Base-by-base conservation (phyloP, 148 eudicot genomes). In the Polygonum aviculare region DNA sequence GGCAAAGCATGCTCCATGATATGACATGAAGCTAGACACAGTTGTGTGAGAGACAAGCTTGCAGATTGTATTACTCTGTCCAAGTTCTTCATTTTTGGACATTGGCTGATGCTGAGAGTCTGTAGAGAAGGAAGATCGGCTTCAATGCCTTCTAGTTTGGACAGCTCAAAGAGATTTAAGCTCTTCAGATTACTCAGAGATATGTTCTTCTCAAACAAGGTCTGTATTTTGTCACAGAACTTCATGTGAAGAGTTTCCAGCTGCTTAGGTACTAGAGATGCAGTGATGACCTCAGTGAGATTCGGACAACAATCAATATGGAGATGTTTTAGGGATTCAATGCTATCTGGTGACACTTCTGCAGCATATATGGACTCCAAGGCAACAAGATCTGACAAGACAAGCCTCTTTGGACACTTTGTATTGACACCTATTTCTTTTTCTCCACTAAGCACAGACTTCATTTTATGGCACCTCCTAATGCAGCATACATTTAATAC, bases 271-370 rank as follows among this genome's bases (percentile, higher is more conserved):
- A 33, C 59, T 51, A 45, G 74, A 12, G 80, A 41, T 10, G 73
- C 47, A 12, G 74, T 16, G 72, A 84, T 74, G 44, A 77, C 72
- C 10, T 51, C 70, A 0, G 52, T 36, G 11, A 84, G 69, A 2
- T 69, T 50, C 33, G 87, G 85, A 51, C 85, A 85, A 72, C 75
- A 80, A 16, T 82, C 85, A 12, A 85, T 31, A 72, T 75, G 75
- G 5, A 85, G 52, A 63, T 73, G 36, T 60, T 74, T 77, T 22
- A 85, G 85, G 38, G 59, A 76, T 36, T 76, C 40, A 57, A 85
- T 54, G 63, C 47, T 50, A 21, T 48, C 51, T 1, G 15, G 7
- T 16, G 60, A 62, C 63, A 15, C 15, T 18, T 76, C 74, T 47
- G 51, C 74, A 14, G n/a, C 7, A 49, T 35, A 82, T 60, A 84